A percentile compares a stretch with the other conserved stretches of the same genome.
Evolutionary conservation across 2,329 filamentous ascomycete genomes (phyloP).

Genomic region (Fonsecaea monophora): DNA sequence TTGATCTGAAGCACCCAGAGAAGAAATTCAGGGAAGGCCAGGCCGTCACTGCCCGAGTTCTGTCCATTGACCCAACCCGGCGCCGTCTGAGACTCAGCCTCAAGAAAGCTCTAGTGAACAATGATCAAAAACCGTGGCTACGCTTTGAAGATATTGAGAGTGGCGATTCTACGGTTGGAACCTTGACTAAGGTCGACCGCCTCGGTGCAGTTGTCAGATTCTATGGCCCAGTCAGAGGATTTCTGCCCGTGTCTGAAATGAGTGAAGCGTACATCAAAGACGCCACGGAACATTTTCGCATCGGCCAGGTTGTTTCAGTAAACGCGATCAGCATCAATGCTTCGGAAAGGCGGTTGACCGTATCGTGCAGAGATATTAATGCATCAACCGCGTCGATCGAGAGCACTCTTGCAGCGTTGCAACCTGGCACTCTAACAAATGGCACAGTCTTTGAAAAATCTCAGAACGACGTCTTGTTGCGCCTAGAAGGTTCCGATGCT

Average conservation of each 20-base stretch:
- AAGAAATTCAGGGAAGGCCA: slow-evolving; percentile 92
- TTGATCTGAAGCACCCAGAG: slow-evolving; percentile 87
- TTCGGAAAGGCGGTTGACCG: slow-evolving; percentile 73
- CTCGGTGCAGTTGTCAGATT: slow-evolving; percentile 91
- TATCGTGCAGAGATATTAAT: slow-evolving; percentile 90
- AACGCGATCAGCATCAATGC: slow-evolving; percentile 82
- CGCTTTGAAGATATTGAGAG: slow-evolving; percentile 75
- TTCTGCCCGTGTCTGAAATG: slow-evolving; percentile 94
- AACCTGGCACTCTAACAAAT: slow-evolving; percentile 75
- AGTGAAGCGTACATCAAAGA: slow-evolving; percentile 95
- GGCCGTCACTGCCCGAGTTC: slow-evolving; percentile 81
- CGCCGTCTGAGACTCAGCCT: slow-evolving; percentile 84
- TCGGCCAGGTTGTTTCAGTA: slow-evolving; percentile 89
- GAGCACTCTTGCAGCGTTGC: slow-evolving; percentile 52
- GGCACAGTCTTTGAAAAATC: slow-evolving; percentile 84
- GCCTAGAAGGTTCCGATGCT: slow-evolving; percentile 74
- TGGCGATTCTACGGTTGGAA: slow-evolving; percentile 82
- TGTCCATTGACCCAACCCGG: slow-evolving; percentile 78
- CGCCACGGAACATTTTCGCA: slow-evolving; percentile 84
- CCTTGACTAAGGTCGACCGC: slow-evolving; percentile 78
- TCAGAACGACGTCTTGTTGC: slow-evolving; percentile 75
- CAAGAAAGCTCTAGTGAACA: slow-evolving; percentile 94
- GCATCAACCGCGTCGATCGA: slow-evolving; percentile 26
- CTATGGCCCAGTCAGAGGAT: slow-evolving; percentile 82
- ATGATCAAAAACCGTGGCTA: slow-evolving; percentile 78